Percentiles rank a stretch among this genome's conserved stretches.
These are phyloP conservation scores for Chlamydomonas applanata DNA, from an alignment of 139 green algal genomes.

Conservation along the genomic window DNA sequence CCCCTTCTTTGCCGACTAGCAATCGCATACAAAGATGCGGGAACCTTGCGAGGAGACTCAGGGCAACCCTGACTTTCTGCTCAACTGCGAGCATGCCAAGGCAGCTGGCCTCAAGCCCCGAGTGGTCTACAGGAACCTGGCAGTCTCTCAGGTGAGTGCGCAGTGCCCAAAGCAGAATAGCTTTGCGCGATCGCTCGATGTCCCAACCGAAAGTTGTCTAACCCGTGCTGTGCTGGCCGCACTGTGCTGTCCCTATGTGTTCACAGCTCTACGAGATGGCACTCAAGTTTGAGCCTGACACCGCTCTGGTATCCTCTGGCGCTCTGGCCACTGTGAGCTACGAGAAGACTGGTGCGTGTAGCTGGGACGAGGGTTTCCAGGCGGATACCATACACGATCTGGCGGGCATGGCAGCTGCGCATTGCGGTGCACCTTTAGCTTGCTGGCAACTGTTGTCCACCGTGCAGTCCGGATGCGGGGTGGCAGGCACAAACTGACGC, in stretches of 20 bases:
- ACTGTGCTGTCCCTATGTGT: not conserved
- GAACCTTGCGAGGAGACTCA: slow-evolving; percentile 11
- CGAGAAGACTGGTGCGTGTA: slow-evolving; percentile 27
- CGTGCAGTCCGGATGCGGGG: slow-evolving; percentile 6
- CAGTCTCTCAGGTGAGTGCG: slow-evolving; percentile 58
- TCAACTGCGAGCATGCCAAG: slow-evolving; percentile 7
- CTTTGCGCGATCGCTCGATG: not conserved
- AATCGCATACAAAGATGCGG: not conserved
- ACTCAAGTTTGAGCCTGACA: slow-evolving; percentile 68
- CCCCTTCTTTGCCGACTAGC: no score
- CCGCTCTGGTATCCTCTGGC: slow-evolving; percentile 62
- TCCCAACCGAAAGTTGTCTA: not conserved
- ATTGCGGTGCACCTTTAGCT: not conserved
- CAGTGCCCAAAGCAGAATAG: not conserved
- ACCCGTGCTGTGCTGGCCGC: slow-evolving; percentile 17
- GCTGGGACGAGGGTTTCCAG: not conserved
- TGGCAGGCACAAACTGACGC: not conserved
- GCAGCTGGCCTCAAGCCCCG: slow-evolving; percentile 74
- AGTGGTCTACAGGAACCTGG: slow-evolving; percentile 65
- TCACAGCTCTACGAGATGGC: slow-evolving; percentile 29
- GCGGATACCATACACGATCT: not conserved
- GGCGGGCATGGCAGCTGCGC: not conserved
- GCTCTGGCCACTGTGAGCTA: slow-evolving; percentile 74
- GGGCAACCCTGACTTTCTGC: slow-evolving; percentile 6
- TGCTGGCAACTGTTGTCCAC: slow-evolving; percentile 1